Evolutionary conservation across 257 asterid genomes (phyloP), one percentile per base, ranked within the genome.

Genomic region (Fraxinus cuspidata): DNA sequence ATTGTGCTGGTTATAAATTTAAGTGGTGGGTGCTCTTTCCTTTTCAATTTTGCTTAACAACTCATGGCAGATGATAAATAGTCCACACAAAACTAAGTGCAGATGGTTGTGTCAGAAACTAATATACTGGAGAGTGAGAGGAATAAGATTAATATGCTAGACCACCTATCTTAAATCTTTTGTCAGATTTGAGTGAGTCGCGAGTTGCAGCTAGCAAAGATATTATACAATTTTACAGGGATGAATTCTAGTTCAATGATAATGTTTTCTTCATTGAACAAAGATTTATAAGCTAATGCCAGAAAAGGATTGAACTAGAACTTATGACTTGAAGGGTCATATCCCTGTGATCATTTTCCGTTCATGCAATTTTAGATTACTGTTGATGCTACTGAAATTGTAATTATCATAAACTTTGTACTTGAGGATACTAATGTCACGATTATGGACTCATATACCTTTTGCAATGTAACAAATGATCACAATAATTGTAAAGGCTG

Each of bases 371-470:
- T 47, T 15, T 47, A 47, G 58, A 47, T 47, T 16, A 47, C 4
- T 0, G 5, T 42, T 47, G 58, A 47, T 47, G 27, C 63, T 8
- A 56, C 25, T 38, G 1, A 9, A 40, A 65, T 21, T 2, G 25
- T 56, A 70, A 15, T 72, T 49, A 56, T 79, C 56, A 74, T 35
- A 7, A 23, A 27, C 60, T 40, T 47, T 64, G 19, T 63, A 29
- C 64, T 19, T 4, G 67, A 8, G 40, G 64, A 2, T 42, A 42
- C 51, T 4, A 42, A 42, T 42, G 0, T 42, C 18, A 11, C 5
- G 16, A 15, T 47, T 47, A 47, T 47, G n/a, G n/a, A 16, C 58
- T 42, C 51, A 42, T 42, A 42, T 42, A 11, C 51, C 51, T 47
- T 15, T n/a, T 47, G 58, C 58, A 16, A 16, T 16, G 21, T 47